A percentile compares a stretch with the other conserved stretches of the same genome.
phyloP scores from a whole-genome alignment of 495 filamentous ascomycete genomes.

The Neurospora pannonica region DNA sequence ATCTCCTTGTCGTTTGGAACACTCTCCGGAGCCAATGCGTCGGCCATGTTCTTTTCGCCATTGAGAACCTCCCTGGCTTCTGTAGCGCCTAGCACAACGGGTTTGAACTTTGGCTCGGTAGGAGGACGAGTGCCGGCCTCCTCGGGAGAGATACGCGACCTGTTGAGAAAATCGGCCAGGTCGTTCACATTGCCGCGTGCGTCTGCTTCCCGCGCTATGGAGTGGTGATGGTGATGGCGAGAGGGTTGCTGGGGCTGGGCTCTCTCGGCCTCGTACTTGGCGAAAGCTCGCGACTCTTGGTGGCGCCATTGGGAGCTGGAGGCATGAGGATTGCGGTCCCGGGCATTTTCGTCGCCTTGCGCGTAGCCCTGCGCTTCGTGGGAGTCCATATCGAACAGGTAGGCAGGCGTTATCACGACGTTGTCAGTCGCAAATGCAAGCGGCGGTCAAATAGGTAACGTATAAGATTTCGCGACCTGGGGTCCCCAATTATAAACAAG shows the following conservation, averaged over 20 bases:
- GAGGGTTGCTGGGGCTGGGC: conserved; percentile 13
- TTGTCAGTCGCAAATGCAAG: not conserved
- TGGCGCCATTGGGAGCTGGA: conserved; percentile 42
- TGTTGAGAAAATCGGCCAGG: conserved; percentile 42
- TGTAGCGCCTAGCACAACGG: conserved; percentile 29
- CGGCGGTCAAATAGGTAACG: not conserved
- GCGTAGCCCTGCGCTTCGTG: conserved; percentile 11
- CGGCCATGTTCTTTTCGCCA: conserved; percentile 1
- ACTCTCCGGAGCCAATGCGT: not conserved
- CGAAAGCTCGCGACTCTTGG: conserved; percentile 41
- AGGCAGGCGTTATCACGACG: not conserved
- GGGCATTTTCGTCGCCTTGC: conserved; percentile 11
- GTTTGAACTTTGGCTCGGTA: conserved; percentile 22
- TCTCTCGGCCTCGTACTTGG: conserved; percentile 9
- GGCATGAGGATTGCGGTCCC: conserved; percentile 37
- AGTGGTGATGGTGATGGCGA: conserved; percentile 11
- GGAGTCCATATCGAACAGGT: not conserved
- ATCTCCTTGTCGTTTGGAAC: conserved; percentile 46
- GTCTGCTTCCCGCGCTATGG: conserved; percentile 31
- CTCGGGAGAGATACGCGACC: conserved; percentile 31
- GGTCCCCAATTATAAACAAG: not conserved
- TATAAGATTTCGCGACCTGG: not conserved
- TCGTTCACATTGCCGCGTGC: conserved; percentile 30
- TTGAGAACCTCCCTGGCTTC: conserved; percentile 16
- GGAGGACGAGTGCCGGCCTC: not conserved